Conservation (phyloP, 352 stramenopile genomes). For the Phytophthora foliorum region DNA sequence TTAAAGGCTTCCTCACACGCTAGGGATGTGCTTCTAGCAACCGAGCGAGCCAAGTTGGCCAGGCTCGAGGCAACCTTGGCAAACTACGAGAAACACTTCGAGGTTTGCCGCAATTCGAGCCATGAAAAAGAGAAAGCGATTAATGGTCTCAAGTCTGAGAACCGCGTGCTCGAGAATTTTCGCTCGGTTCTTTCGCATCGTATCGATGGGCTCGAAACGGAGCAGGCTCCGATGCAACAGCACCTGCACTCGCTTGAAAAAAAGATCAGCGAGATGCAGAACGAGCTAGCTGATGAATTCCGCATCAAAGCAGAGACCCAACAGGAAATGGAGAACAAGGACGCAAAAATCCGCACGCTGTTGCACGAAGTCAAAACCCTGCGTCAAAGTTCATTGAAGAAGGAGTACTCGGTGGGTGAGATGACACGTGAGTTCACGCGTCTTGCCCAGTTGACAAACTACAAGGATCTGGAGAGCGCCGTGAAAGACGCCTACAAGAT, state of each 20-base stretch:
- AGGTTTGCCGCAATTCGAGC: slow-evolving; percentile 70
- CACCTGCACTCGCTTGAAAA: slow-evolving; percentile 67
- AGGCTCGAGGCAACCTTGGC: slow-evolving; percentile 72
- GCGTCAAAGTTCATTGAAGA: slow-evolving; percentile 79
- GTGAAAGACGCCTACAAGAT: slow-evolving; percentile 86
- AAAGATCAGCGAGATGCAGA: slow-evolving; percentile 84
- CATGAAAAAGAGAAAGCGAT: slow-evolving; percentile 83
- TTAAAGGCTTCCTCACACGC: slow-evolving; percentile 77
- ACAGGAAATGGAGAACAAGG: slow-evolving; percentile 76
- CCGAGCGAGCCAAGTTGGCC: slow-evolving; percentile 70
- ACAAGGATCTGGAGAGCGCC: slow-evolving; percentile 81
- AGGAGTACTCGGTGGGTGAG: slow-evolving; percentile 81
- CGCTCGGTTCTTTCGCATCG: slow-evolving; percentile 81
- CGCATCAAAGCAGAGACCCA: slow-evolving; percentile 66
- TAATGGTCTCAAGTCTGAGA: slow-evolving; percentile 69
- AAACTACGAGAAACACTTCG: slow-evolving; percentile 83
- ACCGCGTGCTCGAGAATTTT: slow-evolving; percentile 86
- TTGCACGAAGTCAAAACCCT: slow-evolving; percentile 81
- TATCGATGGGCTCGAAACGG: slow-evolving; percentile 77
- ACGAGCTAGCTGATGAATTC: slow-evolving; percentile 79
- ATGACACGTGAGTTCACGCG: slow-evolving; percentile 84
- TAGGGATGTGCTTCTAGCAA: slow-evolving; percentile 76
- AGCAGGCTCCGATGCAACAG: slow-evolving; percentile 76
- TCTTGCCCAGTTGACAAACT: slow-evolving; percentile 77
- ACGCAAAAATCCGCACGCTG: slow-evolving; percentile 81